These are phyloP conservation scores for Tricholoma terreum DNA, from an alignment of 768 basidiomycete genomes.

Conservation along the genomic window DNA sequence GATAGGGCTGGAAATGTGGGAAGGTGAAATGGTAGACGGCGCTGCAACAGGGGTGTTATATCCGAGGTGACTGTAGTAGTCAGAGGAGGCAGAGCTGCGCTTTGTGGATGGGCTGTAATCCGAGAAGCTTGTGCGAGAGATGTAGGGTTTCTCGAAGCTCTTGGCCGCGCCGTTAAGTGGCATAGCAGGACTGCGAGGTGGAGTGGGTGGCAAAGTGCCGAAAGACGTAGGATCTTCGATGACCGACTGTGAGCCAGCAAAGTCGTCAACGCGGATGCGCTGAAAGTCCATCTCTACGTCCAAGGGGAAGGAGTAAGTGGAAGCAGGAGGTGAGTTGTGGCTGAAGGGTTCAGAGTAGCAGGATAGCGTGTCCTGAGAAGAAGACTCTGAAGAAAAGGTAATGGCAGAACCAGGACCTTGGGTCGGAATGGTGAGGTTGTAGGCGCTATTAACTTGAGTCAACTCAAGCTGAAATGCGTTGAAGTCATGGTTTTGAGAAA, in stretches of 20 bases:
- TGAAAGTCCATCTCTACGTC: slow-evolving; percentile 68
- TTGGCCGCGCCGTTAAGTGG: slow-evolving; percentile 22
- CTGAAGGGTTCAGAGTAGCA: slow-evolving; percentile 62
- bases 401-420: slow-evolving; percentile 75
- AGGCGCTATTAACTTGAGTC: slow-evolving; percentile 63
- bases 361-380: slow-evolving; percentile 67
- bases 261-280: slow-evolving; percentile 60
- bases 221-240: slow-evolving; percentile 57
- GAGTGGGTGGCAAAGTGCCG: slow-evolving; percentile 54
- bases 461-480: slow-evolving; percentile 46
- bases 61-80: slow-evolving; percentile 50
- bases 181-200: slow-evolving; percentile 46
- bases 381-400: slow-evolving; percentile 78
- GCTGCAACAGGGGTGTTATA: slow-evolving; percentile 38
- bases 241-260: slow-evolving; percentile 39
- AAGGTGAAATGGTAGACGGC: slow-evolving; percentile 54
- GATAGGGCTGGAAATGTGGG: slow-evolving; percentile 48
- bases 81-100: slow-evolving; percentile 43
- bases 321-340: slow-evolving; percentile 39
- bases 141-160: slow-evolving; percentile 33
- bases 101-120: slow-evolving; percentile 58
- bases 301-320: slow-evolving; percentile 57
- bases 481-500: slow-evolving; percentile 62
- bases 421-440: slow-evolving; percentile 59
- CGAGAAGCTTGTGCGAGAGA: slow-evolving; percentile 54